A percentile compares a stretch with the other conserved stretches of the same genome.
phyloP scores from a whole-genome alignment of 257 asterid genomes.

The Paraleonurus japonicus region DNA sequence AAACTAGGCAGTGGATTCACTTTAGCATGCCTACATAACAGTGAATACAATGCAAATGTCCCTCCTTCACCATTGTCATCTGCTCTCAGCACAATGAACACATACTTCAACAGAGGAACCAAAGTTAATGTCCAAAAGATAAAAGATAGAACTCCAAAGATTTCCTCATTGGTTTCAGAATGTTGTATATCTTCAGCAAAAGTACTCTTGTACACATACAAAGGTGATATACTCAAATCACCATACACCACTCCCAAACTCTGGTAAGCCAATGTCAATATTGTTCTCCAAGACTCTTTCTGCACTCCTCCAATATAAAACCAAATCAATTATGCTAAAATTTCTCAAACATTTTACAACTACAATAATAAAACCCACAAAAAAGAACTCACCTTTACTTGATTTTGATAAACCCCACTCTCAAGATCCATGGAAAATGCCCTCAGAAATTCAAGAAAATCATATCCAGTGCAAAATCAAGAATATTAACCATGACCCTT shows the following conservation, averaged over 20 bases:
- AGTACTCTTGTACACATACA: constrained; percentile 83
- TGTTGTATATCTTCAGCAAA: constrained; percentile 83
- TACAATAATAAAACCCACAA: constrained; percentile 6
- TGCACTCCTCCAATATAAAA: constrained; percentile 34
- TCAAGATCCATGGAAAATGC: constrained; percentile 76
- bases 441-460: constrained; percentile 37
- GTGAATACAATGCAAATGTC: constrained; percentile 86
- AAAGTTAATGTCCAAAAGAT: constrained; percentile 87
- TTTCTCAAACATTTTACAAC: constrained; percentile 1
- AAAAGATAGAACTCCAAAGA: constrained; percentile 78
- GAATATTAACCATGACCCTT: constrained; percentile 34
- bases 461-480: constrained; percentile 46
- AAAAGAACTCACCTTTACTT: constrained; percentile 52
- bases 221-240: constrained; percentile 87
- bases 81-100: constrained; percentile 81
- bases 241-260: constrained; percentile 95
- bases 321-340: neutral
- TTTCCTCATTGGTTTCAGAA: constrained; percentile 77
- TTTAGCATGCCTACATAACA: constrained; percentile 77
- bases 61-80: constrained; percentile 99
- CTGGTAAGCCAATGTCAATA: constrained; percentile 82
- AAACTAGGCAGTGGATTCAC: constrained; percentile 77
- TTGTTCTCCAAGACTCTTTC: constrained; percentile 82
- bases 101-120: constrained; percentile 77
- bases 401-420: constrained; percentile 52